Evolutionary conservation across 805 yeast genomes (phyloP).

Genomic region (Nakazawaea laoshanensis): DNA sequence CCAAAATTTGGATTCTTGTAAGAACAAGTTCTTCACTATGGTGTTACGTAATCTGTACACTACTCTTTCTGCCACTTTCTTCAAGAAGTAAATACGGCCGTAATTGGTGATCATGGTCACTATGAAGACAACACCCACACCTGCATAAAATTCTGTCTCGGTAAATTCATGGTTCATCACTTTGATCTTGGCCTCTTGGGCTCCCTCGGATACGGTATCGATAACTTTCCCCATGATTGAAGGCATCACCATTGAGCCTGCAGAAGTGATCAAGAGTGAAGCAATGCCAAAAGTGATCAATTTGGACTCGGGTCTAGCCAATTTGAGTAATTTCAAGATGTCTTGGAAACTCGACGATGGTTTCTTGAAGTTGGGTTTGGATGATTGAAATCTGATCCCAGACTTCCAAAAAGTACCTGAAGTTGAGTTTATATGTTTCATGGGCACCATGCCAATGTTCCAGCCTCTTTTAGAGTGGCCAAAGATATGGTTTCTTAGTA

Average conservation of each 20-base stretch:
- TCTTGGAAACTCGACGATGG: conserved; percentile 22
- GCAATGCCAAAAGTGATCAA: conserved; percentile 54
- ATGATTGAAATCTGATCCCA: background rate
- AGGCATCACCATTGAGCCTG: conserved; percentile 77
- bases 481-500: too few relatives aligned
- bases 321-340: conserved; percentile 36
- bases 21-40: conserved; percentile 65
- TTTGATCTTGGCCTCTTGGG: conserved; percentile 14
- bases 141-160: conserved; percentile 53
- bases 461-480: too few relatives aligned
- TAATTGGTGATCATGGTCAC: conserved; percentile 74
- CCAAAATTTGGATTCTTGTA: conserved; percentile 83
- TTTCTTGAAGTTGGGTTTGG: background rate
- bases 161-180: conserved; percentile 44
- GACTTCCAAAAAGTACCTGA: too few relatives aligned
- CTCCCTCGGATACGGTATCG: conserved; percentile 48
- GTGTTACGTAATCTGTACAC: conserved; percentile 79
- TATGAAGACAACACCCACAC: conserved; percentile 53
- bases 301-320: conserved; percentile 50
- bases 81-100: conserved; percentile 68
- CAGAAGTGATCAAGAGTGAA: conserved; percentile 61
- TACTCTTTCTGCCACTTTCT: conserved; percentile 77
- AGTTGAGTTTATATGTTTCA: too few relatives aligned
- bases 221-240: conserved; percentile 77
- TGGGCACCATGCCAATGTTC: too few relatives aligned